phyloP scores from a whole-genome alignment of 2,329 filamentous ascomycete genomes.

The Beauveria brongniartii region DNA sequence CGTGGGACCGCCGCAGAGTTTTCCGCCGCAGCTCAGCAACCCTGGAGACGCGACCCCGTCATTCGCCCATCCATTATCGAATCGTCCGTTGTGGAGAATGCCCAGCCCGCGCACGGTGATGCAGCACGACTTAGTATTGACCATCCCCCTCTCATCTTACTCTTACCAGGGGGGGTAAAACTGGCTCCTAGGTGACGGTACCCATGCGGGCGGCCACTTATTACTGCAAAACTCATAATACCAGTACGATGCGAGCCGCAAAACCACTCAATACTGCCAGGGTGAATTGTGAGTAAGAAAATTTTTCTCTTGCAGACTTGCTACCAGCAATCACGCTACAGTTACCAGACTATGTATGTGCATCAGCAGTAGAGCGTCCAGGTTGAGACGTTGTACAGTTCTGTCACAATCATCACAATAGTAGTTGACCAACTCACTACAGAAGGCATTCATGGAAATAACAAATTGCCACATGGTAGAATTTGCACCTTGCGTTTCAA shows the following conservation, averaged over 20 bases:
- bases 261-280: background rate
- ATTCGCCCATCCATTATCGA: background rate
- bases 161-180: background rate
- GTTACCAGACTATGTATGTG: background rate
- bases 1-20: background rate
- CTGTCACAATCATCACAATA: too few species aligned
- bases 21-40: background rate
- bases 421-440: too few species aligned
- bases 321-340: background rate
- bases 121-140: background rate
- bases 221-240: background rate
- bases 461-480: too few species aligned
- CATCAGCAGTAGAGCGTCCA: background rate
- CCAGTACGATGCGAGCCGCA: background rate
- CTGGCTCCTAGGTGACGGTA: background rate
- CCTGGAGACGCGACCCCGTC: background rate
- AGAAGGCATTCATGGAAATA: too few species aligned
- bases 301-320: background rate
- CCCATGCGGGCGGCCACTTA: background rate
- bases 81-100: background rate
- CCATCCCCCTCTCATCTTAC: slow-evolving; percentile 5
- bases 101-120: slow-evolving; percentile 4
- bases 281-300: background rate
- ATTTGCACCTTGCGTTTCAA: background rate
- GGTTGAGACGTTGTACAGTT: background rate